Conservation (phyloP, 1,139 yeast genomes). For the Yamadazyma taylorii region DNA sequence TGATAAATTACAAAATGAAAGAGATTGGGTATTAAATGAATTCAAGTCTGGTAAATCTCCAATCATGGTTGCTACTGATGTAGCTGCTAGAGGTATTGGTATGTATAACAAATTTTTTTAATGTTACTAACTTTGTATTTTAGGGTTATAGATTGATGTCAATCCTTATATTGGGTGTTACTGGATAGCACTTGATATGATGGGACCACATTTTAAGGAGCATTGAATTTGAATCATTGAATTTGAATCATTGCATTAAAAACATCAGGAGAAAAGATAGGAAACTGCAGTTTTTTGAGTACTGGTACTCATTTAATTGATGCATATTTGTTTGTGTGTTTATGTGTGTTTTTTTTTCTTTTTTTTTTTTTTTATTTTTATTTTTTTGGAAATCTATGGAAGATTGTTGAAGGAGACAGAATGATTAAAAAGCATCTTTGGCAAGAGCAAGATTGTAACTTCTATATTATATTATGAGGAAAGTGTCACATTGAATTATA, state of each 20-base stretch:
- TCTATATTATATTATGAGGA: slow-evolving; percentile 2
- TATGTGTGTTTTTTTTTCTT: not conserved
- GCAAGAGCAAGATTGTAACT: too few species aligned
- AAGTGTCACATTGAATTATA: too few species aligned
- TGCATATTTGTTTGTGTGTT: too few species aligned
- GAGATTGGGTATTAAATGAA: slow-evolving; percentile 97
- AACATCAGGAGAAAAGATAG: too few species aligned
- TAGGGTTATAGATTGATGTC: slow-evolving; percentile 5
- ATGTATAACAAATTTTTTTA: slow-evolving; percentile 49
- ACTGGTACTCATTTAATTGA: too few species aligned
- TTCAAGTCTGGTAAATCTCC: slow-evolving; percentile 92
- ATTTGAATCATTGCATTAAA: too few species aligned
- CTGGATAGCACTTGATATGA: too few species aligned
- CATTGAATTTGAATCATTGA: too few species aligned
- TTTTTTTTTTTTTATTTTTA: not conserved
- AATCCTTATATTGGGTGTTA: too few species aligned
- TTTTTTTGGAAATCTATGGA: not conserved
- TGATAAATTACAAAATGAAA: slow-evolving; percentile 95
- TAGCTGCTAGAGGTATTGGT: slow-evolving; percentile 99
- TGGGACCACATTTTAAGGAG: too few species aligned
- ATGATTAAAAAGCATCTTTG: slow-evolving; percentile 1
- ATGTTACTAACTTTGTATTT: slow-evolving; percentile 8
- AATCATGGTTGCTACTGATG: slow-evolving; percentile 98
- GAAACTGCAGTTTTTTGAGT: too few species aligned
- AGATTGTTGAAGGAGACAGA: slow-evolving; percentile 3